Evolutionary conservation across 768 basidiomycete species (phyloP), one percentile per base, ranked within the genome.

Genomic region (Kwoniella europaea): DNA sequence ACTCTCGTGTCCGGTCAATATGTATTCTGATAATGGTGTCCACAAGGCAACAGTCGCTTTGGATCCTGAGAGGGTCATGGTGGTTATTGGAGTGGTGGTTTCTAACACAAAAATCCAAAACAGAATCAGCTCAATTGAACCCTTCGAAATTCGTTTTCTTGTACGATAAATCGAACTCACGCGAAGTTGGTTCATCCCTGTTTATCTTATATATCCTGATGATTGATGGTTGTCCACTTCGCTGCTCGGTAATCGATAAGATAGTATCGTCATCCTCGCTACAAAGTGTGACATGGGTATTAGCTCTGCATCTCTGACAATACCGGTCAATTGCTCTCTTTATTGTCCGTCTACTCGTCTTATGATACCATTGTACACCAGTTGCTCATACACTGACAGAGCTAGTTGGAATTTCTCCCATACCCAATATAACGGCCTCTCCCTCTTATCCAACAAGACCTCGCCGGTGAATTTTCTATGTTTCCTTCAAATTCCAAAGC

Each of bases 21-120:
- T 90, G 72, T 91, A 84, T 52, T 90, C 88, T 24, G 91, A 90
- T 13, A 87, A 86, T 62, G 90, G 88, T 4, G 92, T 91, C 84
- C 97, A 98, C 4, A 93, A 90, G 82, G 93, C 95, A 52, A 98
- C 94, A 1, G 93, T 98, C n/a, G 94, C 92, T 85, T 98, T 98
- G 70, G 92, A 92, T 29, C 94, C 95, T 70, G 92, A 86, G 13
- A 94, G 92, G 83, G 91, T 88, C 87, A 97, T 95, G 84, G 92
- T 88, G 76, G 89, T 86, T 16, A 86, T 77, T 0, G 94, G 93
- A 72, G 93, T 91, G 79, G 84, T 85, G 73, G 89, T 86, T 85
- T 97, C 94, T 96, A 16, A n/a, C 6, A 27, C 27, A 35, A 35
- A 35, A 35, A 24, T 24, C 24, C 35, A 35, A 35, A 35, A 35